These are phyloP conservation scores for Solanum lignicaule DNA, from an alignment of 257 asterid genomes.

Conservation along the genomic window DNA sequence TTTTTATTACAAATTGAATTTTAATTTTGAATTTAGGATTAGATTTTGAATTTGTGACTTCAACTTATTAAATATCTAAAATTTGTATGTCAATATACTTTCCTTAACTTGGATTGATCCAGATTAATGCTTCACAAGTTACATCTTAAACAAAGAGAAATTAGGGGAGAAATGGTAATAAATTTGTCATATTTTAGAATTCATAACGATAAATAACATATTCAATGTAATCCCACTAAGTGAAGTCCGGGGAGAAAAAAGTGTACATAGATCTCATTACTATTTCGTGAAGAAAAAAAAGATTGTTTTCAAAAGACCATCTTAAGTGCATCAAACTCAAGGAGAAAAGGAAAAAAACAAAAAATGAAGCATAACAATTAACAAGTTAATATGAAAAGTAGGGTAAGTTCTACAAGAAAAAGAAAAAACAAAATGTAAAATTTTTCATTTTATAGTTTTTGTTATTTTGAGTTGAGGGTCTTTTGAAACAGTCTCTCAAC, in stretches of 20 bases:
- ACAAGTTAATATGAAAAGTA: neutral
- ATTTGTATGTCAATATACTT: too few relatives aligned
- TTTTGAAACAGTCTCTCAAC: neutral
- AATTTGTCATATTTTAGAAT: neutral
- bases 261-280: too few relatives aligned
- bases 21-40: neutral
- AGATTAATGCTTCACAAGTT: too few relatives aligned
- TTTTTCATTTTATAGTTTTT: neutral
- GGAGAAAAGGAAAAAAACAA: too few relatives aligned
- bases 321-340: neutral
- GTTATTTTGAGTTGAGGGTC: neutral
- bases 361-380: neutral
- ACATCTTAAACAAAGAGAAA: too few relatives aligned
- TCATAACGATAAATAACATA: neutral
- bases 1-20: neutral
- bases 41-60: neutral
- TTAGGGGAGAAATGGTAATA: too few relatives aligned
- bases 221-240: fast-evolving
- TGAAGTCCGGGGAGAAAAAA: fast-evolving
- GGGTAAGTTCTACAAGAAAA: neutral
- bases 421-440: neutral
- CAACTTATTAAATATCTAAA: neutral
- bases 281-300: too few relatives aligned
- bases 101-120: too few relatives aligned
- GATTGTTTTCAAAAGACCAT: fast-evolving